phyloP scores from a whole-genome alignment of 2,329 filamentous ascomycete species.

The Chaetothyriales sp. region DNA sequence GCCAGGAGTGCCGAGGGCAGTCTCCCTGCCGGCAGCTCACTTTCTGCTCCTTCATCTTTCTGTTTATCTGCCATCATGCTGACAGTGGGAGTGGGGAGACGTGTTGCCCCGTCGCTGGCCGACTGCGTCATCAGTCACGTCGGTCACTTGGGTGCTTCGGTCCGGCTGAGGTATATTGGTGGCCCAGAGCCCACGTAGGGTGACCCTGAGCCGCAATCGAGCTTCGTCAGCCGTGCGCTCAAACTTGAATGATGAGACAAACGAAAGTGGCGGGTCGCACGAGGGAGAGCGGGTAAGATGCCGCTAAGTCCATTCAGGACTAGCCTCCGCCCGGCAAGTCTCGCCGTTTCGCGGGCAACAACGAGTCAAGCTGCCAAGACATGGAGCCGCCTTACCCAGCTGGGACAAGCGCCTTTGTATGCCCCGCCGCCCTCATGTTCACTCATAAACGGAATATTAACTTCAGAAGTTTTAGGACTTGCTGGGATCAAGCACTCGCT shows the following conservation, averaged over 20 bases:
- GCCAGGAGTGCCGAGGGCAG: conserved; percentile 5
- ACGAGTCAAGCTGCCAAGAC: not conserved
- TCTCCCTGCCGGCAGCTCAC: not conserved
- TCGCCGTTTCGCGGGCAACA: not conserved
- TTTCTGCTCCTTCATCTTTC: conserved; percentile 1
- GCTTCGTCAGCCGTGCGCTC: not conserved
- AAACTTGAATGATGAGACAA: not conserved
- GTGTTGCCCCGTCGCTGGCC: not conserved
- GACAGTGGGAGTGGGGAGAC: not conserved
- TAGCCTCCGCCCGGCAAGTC: not conserved
- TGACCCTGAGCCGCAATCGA: not conserved
- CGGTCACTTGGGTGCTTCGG: not conserved
- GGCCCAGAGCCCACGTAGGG: not conserved
- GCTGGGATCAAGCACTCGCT: not conserved
- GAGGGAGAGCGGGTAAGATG: not conserved
- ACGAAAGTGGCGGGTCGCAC: not conserved
- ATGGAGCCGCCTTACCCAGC: not conserved
- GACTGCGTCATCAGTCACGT: not conserved
- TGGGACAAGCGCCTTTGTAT: not conserved
- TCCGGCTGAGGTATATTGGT: not conserved
- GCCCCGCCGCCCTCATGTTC: not conserved
- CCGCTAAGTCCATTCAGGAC: not conserved
- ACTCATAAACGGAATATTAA: not conserved
- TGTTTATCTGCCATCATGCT: not conserved
- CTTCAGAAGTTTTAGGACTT: not conserved